Percentiles rank a stretch among this genome's conserved stretches.
phyloP scores from a whole-genome alignment of 768 basidiomycete species.

The Cantharellus anzutake region DNA sequence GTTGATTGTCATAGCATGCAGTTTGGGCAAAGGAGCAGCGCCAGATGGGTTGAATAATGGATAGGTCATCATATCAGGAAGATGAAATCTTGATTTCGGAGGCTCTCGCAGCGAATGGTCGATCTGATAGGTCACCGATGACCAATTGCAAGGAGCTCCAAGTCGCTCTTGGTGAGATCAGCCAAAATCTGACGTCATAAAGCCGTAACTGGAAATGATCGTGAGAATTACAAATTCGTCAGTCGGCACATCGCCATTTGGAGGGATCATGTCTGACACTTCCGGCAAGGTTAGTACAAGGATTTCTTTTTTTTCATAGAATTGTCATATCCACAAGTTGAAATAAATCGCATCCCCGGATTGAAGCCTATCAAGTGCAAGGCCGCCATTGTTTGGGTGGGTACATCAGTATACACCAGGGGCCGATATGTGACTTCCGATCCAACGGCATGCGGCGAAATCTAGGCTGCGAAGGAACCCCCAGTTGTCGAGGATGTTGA shows the following conservation, averaged over 20 bases:
- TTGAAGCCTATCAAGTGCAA: conserved; percentile 46
- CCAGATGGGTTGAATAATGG: too few relatives aligned
- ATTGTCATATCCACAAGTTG: background rate
- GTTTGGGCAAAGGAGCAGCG: too few relatives aligned
- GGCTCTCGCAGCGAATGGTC: too few relatives aligned
- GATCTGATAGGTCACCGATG: too few relatives aligned
- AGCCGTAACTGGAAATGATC: background rate
- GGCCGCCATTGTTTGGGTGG: conserved; percentile 78
- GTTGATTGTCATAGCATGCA: too few relatives aligned
- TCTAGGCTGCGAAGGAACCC: conserved; percentile 49
- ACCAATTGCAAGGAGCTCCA: background rate
- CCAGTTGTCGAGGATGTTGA: conserved; percentile 83
- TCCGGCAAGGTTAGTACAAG: conserved; percentile 32
- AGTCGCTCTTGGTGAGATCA: conserved; percentile 7
- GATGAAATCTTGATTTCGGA: too few relatives aligned
- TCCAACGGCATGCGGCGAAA: background rate
- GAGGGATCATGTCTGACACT: conserved; percentile 45
- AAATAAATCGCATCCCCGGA: background rate
- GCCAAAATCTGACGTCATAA: background rate
- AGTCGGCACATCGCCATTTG: background rate
- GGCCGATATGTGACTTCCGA: background rate
- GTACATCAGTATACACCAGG: background rate
- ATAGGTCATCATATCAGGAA: too few relatives aligned
- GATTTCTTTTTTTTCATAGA: background rate
- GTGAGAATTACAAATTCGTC: background rate